These are phyloP conservation scores for Sclerotinia nivalis DNA, from an alignment of 2,329 filamentous ascomycete species.

Conservation along the genomic window DNA sequence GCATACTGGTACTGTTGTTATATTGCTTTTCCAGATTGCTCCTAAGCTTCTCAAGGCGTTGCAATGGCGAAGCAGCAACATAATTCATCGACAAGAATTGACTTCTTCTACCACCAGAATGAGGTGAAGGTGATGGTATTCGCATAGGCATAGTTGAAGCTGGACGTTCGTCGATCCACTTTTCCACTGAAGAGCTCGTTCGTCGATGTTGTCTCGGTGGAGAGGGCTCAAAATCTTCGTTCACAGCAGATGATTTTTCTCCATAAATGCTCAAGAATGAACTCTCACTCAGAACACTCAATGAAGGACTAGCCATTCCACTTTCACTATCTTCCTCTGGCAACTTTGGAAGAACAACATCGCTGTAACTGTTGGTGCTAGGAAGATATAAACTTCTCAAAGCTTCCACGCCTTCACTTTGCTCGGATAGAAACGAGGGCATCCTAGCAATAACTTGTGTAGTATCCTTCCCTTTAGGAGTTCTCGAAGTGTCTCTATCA, in stretches of 20 bases:
- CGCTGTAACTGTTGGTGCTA: slow-evolving; percentile 45
- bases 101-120: slow-evolving; percentile 28
- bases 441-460: slow-evolving; percentile 53
- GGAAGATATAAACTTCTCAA: slow-evolving; percentile 58
- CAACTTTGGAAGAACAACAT: slow-evolving; percentile 52
- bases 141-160: slow-evolving; percentile 25
- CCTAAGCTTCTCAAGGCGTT: slow-evolving; percentile 51
- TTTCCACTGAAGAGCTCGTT: slow-evolving; percentile 36
- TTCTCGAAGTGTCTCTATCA: slow-evolving; percentile 17
- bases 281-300: slow-evolving; percentile 67
- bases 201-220: slow-evolving; percentile 29
- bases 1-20: slow-evolving; percentile 14
- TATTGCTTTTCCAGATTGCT: slow-evolving; percentile 32
- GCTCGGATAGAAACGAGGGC: slow-evolving; percentile 65
- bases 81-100: slow-evolving; percentile 51
- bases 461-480: slow-evolving; percentile 9
- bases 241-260: slow-evolving; percentile 39
- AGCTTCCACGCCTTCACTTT: slow-evolving; percentile 59
- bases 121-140: slow-evolving; percentile 19
- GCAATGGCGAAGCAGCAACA: slow-evolving; percentile 53
- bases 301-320: slow-evolving; percentile 56
- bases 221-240: slow-evolving; percentile 27
- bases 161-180: slow-evolving; percentile 40
- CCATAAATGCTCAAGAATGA: slow-evolving; percentile 68
- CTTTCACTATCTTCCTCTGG: slow-evolving; percentile 43